A percentile compares a stretch with the other conserved stretches of the same genome.
Conservation (phyloP, 106 monocot genomes). For the Dioscorea alata region DNA sequence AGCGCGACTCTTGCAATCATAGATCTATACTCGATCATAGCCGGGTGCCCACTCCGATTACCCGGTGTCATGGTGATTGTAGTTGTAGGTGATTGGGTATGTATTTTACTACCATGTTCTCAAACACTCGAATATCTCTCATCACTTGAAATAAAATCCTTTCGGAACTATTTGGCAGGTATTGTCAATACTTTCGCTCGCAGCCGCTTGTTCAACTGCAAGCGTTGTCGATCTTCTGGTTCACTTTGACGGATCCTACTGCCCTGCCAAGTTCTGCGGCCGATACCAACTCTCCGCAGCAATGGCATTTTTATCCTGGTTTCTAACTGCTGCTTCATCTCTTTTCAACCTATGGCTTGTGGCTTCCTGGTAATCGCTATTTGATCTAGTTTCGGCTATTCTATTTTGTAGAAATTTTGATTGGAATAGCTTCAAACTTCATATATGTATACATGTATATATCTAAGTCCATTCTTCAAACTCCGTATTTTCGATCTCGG, state of each 20-base stretch:
- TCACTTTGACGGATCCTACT: constrained; percentile 26
- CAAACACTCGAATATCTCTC: neutral
- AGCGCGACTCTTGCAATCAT: constrained; percentile 61
- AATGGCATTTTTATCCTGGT: constrained; percentile 84
- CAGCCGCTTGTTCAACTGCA: constrained; percentile 59
- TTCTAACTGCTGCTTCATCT: constrained; percentile 67
- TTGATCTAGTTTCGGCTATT: neutral
- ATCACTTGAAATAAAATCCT: neutral
- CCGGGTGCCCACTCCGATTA: constrained; percentile 48
- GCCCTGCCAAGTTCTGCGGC: constrained; percentile 52
- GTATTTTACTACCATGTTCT: neutral
- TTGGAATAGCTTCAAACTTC: neutral
- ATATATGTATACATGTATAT: neutral
- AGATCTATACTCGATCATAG: constrained; percentile 60
- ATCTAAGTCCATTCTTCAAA: neutral
- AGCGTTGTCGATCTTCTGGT: constrained; percentile 59
- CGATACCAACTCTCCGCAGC: constrained; percentile 75
- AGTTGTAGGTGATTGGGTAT: constrained; percentile 73
- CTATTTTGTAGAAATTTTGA: neutral
- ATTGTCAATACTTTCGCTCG: constrained; percentile 63
- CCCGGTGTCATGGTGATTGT: constrained; percentile 66
- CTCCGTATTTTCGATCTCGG: neutral
- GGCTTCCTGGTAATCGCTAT: constrained; percentile 43
- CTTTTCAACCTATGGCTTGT: constrained; percentile 73
- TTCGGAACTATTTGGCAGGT: constrained; percentile 30